Evolutionary conservation across 345 rosid genomes (phyloP), one percentile per base, ranked within the genome.

Genomic region (Diplotaxis tenuifolia): DNA sequence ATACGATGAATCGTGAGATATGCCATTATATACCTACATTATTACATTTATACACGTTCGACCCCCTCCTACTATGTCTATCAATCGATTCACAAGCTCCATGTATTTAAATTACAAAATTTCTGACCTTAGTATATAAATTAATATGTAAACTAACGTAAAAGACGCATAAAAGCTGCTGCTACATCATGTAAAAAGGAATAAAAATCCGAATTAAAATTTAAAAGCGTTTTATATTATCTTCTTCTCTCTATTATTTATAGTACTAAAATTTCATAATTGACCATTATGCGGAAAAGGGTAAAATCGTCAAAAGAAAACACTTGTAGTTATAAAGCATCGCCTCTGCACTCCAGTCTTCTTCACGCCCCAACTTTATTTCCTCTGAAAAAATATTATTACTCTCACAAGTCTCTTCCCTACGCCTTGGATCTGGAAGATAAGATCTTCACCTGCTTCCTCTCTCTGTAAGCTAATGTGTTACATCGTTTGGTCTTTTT

Each of bases 381-480:
- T 22, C 28, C 57, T 47, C 2, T 18, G 28, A 59, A 20, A n/a
- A 25, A 25, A 25, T 25, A 25, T 25, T 25, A 25, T 2, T 25
- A 3, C 4, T 25, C 4, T 6, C 29, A 2, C 50, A 52, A 12
- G 19, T 22, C 52, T 63, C n/a, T 42, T 71, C 45, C 18, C 76
- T 65, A 25, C 28, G 28, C 4, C 72, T n/a, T 77, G 72, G 32
- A 64, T 76, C 76, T 70, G 28, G 18, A 64, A 45, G 22, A 12
- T 14, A 45, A 0, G 27, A 34, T 58, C 67, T 57, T 76, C 76
- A 21, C 38, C 19, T 65, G n/a, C 1, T 34, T 36, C 25, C 3
- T 52, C 64, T 52, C 64, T 27, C 36, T 66, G 72, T 77, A 77
- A 71, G 80, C 72, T 66, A 55, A 45, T 29, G 7, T 22, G 10